Conservation (phyloP, 345 rosid genomes). For the Eucalyptus caleyi region DNA sequence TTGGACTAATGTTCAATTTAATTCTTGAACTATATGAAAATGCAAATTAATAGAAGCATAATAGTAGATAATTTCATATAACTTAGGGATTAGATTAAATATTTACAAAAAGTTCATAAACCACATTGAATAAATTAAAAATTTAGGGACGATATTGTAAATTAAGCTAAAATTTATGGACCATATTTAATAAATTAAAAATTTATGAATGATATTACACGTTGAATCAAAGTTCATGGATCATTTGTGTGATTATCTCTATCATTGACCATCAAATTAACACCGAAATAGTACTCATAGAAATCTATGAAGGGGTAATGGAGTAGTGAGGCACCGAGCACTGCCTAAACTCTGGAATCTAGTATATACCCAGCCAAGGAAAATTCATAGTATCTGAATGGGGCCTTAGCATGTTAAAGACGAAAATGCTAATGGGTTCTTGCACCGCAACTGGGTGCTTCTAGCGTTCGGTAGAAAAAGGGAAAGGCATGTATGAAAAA, state of each 20-base stretch:
- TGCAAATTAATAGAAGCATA: too few species aligned
- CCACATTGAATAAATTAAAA: too few species aligned
- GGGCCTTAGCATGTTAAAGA: not conserved
- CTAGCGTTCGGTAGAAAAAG: not conserved
- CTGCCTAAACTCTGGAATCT: not conserved
- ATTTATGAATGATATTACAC: not conserved
- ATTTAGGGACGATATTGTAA: too few species aligned
- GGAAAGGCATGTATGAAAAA: not conserved
- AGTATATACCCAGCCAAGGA: not conserved
- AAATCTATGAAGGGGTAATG: not conserved
- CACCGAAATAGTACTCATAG: not conserved
- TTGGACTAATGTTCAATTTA: too few species aligned
- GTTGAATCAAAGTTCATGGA: not conserved
- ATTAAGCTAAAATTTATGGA: too few species aligned
- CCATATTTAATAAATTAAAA: not conserved
- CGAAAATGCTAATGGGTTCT: not conserved
- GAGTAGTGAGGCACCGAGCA: not conserved
- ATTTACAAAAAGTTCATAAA: too few species aligned
- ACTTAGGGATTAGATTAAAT: not conserved
- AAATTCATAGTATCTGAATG: not conserved
- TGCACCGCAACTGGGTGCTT: not conserved
- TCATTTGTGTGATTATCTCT: not conserved
- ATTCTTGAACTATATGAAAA: not conserved
- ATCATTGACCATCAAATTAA: not conserved
- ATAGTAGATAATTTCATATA: not conserved